Base-by-base conservation (phyloP, 2,329 filamentous ascomycete genomes). In the Ophiostoma sp. region DNA sequence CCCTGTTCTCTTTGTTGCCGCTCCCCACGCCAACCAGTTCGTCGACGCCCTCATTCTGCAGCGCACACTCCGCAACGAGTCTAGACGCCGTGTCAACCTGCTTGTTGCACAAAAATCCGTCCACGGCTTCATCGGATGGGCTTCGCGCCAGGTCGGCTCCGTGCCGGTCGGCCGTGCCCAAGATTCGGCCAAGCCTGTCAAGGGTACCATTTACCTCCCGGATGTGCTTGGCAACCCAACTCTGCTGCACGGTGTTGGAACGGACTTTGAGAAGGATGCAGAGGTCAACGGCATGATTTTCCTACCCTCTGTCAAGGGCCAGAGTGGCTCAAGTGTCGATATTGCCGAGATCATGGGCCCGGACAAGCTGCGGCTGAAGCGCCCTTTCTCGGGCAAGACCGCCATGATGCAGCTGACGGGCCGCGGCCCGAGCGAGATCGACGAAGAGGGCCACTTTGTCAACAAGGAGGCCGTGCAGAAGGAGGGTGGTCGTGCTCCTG, bases 21-120 rank as follows among this genome's bases (percentile, higher is more conserved):
- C 94, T 69, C 95, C 95, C 74, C 95, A 99, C 83, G 94, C 94
- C 72, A 99, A 99, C 79, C 93, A 97, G 90, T 99, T 99, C 75
- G 94, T 98, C 77, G 95, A 99, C 77, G 94, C 93, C 69, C 86
- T 99, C 68, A 91, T 98, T 74, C 86, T 99, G 68, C 96, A 97
- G 87, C 90, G 94, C 74, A 93, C 93, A 17, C 87, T 98, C 71
- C 91, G 92, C 74, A 90, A 87, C 77, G 94, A 97, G 81, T 90
- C 93, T 69, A 89, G 90, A 74, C 91, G 95, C 74, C 92, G 95
- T 69, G 92, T 97, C 71, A 93, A 93, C 68, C 94, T 96, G 77
- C 87, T 99, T 67, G 95, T 97, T 72, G 95, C 95, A 31, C 94
- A 96, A 76, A 98, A 97, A 79, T 97, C 94, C 2, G 96, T 98